Conservation (phyloP, 2,329 filamentous ascomycete genomes). For the Trichoderma sp. region DNA sequence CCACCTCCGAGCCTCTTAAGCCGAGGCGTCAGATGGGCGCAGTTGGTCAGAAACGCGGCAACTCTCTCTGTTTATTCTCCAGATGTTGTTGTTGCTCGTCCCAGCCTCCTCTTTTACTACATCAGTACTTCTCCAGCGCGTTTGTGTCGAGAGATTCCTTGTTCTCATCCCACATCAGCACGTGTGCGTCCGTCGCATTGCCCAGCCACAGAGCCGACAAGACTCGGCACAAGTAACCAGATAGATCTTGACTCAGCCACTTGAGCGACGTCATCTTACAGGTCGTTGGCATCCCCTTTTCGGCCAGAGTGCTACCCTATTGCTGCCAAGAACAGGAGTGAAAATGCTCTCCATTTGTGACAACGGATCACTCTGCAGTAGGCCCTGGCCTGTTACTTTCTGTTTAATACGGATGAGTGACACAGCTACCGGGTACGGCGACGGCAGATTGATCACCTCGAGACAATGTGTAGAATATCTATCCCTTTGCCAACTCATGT, state of each 20-base stretch:
- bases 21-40: neutral
- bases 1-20: neutral
- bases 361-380: neutral
- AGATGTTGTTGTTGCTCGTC: neutral
- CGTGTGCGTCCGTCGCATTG: neutral
- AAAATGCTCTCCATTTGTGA: neutral
- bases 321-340: neutral
- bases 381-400: neutral
- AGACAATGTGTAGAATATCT: neutral
- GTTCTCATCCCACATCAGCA: neutral
- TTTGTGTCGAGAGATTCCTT: neutral
- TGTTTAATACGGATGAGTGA: neutral
- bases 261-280: constrained; percentile 17
- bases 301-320: neutral
- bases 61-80: neutral
- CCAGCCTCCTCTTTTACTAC: neutral
- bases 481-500: neutral
- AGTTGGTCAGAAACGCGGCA: neutral
- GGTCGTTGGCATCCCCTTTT: neutral
- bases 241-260: constrained; percentile 16
- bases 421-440: neutral
- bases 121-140: neutral
- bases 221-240: neutral
- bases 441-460: neutral
- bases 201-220: neutral